Evolutionary conservation across 2,329 filamentous ascomycete species (phyloP).

Genomic region (Amauroascus niger): DNA sequence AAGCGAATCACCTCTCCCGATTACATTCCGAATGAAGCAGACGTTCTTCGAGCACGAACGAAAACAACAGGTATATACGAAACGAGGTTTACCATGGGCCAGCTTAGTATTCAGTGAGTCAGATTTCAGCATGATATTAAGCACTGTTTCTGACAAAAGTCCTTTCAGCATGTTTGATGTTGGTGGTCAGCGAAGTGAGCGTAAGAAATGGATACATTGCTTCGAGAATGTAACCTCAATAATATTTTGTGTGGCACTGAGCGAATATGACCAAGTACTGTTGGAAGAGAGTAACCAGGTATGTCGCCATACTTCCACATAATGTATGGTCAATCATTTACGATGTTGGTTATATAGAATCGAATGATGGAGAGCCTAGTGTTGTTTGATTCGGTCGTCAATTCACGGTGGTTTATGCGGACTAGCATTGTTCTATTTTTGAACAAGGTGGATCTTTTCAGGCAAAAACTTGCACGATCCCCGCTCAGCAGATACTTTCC

Average conservation of each 20-base stretch:
- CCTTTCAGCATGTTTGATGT: constrained; percentile 89
- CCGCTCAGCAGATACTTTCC: constrained; percentile 93
- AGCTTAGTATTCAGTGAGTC: constrained; percentile 92
- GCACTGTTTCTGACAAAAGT: constrained; percentile 19
- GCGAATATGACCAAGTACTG: constrained; percentile 95
- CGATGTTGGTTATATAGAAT: constrained; percentile 52
- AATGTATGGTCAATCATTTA: background rate
- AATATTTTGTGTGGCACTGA: constrained; percentile 96
- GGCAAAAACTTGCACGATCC: constrained; percentile 80
- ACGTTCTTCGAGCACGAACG: constrained; percentile 87
- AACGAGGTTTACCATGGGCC: constrained; percentile 96
- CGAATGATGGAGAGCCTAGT: constrained; percentile 99
- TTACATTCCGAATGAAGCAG: constrained; percentile 87
- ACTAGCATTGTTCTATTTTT: constrained; percentile 98
- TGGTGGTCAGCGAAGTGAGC: constrained; percentile 88
- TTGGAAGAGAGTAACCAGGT: constrained; percentile 96
- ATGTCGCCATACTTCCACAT: constrained; percentile 27
- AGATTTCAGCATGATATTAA: constrained; percentile 3
- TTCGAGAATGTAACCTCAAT: constrained; percentile 99
- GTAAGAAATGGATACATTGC: constrained; percentile 99
- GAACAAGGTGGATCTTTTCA: constrained; percentile 98
- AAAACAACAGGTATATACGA: constrained; percentile 99
- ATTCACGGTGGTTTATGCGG: constrained; percentile 97
- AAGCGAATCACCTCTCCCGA: constrained; percentile 70
- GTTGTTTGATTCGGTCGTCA: constrained; percentile 95